Base-by-base conservation (phyloP, 495 filamentous ascomycete species). In the Penicillium alfredii region DNA sequence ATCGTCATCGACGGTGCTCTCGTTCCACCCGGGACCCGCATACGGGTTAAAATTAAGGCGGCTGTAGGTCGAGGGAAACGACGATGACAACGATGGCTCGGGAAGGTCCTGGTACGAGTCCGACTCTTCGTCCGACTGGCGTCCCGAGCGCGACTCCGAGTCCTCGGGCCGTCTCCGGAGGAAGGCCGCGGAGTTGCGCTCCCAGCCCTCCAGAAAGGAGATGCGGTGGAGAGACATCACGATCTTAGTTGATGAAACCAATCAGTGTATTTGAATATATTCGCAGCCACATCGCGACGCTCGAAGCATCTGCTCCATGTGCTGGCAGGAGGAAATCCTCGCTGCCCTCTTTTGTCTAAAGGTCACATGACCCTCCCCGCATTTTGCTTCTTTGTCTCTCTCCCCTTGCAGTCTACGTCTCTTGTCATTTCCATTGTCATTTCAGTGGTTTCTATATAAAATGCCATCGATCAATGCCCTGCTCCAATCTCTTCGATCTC, bases 11-110 rank as follows among this genome's bases (percentile, higher is more conserved):
- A 48, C 57, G 8, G 47, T 41, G 6, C 40, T 45, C 35, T 64
- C 54, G 28, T 43, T 59, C 67, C 64, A 71, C 4, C 53, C 59
- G 4, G 58, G 61, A 2, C 64, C 67, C 19, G 60, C 60, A 47
- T 65, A 64, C 2, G 67, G 67, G 33, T 69, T 69, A 52, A 71
- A 71, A 44, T 54, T 71, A 20, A 68, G 42, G 33, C 62, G 63
- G 39, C 53, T 59, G 27, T 59, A 60, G 9, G 45, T 64, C 1
- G 64, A 69, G 6, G 60, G 60, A 33, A 69, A 71, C 1, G 67
- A 71, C 4, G 67, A 71, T 3, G 64, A 50, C 13, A 63, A 23
- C 2, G 58, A 55, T 3, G 42, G 36, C 2, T 66, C 60, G 6
- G 63, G 61, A 8, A 66, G 51, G 21, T 64, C 63, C 8, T 65